These are phyloP conservation scores for Lactarius deliciosus DNA, from an alignment of 768 basidiomycete species.

Conservation along the genomic window DNA sequence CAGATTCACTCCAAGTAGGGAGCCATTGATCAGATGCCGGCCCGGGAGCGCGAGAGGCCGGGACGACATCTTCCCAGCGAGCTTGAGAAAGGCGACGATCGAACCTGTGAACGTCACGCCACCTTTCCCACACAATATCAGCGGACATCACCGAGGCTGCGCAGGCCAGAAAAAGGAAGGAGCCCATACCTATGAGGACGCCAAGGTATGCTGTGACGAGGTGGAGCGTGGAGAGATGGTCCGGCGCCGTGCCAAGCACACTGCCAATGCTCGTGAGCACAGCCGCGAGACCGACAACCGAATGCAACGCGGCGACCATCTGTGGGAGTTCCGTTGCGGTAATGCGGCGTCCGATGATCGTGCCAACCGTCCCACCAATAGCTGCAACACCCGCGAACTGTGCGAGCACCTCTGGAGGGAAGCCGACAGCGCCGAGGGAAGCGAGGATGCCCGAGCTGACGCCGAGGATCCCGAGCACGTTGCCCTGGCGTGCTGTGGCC, in stretches of 20 bases:
- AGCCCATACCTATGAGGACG: slow-evolving; percentile 66
- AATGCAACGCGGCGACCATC: slow-evolving; percentile 78
- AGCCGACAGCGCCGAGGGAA: slow-evolving; percentile 81
- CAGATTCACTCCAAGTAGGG: slow-evolving; percentile 70
- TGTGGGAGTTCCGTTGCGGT: slow-evolving; percentile 89
- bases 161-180: slow-evolving; percentile 2
- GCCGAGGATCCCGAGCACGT: slow-evolving; percentile 83
- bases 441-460: slow-evolving; percentile 80
- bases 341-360: slow-evolving; percentile 76
- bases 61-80: slow-evolving; percentile 80
- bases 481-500: slow-evolving; percentile 82
- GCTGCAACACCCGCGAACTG: slow-evolving; percentile 79
- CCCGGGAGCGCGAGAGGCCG: slow-evolving; percentile 71
- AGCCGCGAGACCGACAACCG: slow-evolving; percentile 87
- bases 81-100: slow-evolving; percentile 84
- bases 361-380: slow-evolving; percentile 68
- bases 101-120: slow-evolving; percentile 90
- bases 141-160: background rate
- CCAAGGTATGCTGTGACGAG: slow-evolving; percentile 84
- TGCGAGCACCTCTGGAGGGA: slow-evolving; percentile 66
- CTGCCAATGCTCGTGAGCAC: slow-evolving; percentile 84
- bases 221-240: slow-evolving; percentile 71
- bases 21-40: slow-evolving; percentile 71
- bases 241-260: slow-evolving; percentile 61
- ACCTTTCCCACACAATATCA: slow-evolving; percentile 40